Conservation (phyloP, 441 rosid genomes). For the Metrosideros polymorpha region DNA sequence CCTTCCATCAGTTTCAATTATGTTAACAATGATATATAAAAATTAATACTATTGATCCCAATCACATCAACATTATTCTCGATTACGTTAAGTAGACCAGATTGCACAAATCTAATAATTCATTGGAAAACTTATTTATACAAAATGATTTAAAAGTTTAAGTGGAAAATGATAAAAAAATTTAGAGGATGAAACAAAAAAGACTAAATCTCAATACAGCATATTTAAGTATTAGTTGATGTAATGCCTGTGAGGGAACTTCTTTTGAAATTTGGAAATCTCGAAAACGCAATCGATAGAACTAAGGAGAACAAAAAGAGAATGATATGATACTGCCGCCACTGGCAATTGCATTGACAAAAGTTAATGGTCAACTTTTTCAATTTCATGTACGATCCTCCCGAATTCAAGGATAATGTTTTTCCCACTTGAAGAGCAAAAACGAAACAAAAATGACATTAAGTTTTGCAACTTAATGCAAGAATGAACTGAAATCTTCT, state of each 20-base stretch:
- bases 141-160: not conserved
- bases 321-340: not conserved
- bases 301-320: not conserved
- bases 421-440: too few species aligned
- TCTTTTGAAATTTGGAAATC: not conserved
- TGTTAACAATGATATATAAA: not conserved
- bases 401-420: not conserved
- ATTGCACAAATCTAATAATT: not conserved
- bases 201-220: not conserved
- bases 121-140: not conserved
- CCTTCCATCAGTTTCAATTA: not conserved
- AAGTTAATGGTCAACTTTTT: not conserved
- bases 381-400: not conserved
- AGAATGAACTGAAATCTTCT: too few species aligned
- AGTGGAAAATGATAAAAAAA: not conserved
- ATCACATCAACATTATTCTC: not conserved
- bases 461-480: too few species aligned
- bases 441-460: too few species aligned
- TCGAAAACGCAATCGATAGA: not conserved
- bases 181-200: not conserved
- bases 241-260: not conserved
- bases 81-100: not conserved
- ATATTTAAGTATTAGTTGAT: not conserved
- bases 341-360: not conserved
- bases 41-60: not conserved